Evolutionary conservation across 2,329 filamentous ascomycete species (phyloP).

Genomic region (Colletotrichum salicis): DNA sequence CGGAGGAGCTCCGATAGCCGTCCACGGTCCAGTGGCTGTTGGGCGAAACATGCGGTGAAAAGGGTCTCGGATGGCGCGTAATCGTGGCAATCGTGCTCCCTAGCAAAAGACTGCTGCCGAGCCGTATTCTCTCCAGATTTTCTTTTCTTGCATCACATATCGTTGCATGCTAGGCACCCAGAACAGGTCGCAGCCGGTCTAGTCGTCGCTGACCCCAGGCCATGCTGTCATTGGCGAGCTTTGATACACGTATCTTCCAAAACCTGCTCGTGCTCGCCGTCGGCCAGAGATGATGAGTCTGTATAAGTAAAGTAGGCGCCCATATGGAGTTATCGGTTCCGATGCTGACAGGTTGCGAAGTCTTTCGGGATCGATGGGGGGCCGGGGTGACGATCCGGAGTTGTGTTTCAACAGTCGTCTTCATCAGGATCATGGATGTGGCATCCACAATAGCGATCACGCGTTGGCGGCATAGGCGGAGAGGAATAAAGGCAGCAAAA

Average conservation of each 20-base stretch:
- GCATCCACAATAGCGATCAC: not conserved
- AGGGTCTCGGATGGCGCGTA: slow-evolving; percentile 1
- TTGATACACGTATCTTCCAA: not conserved
- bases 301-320: not conserved
- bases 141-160: not conserved
- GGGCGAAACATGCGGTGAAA: not conserved
- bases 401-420: not conserved
- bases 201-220: not conserved
- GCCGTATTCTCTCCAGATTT: not conserved
- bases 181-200: not conserved
- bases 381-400: not conserved
- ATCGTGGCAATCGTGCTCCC: not conserved
- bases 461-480: not conserved
- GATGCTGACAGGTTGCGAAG: not conserved
- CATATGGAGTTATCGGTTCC: not conserved
- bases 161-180: not conserved
- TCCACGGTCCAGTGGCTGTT: not conserved
- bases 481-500: not conserved
- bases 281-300: not conserved
- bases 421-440: not conserved
- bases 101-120: not conserved
- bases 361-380: not conserved
- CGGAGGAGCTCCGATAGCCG: not conserved
- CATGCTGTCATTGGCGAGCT: not conserved
- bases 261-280: not conserved